Conservation (phyloP, 257 asterid species). For the Ocimum tenuiflorum region DNA sequence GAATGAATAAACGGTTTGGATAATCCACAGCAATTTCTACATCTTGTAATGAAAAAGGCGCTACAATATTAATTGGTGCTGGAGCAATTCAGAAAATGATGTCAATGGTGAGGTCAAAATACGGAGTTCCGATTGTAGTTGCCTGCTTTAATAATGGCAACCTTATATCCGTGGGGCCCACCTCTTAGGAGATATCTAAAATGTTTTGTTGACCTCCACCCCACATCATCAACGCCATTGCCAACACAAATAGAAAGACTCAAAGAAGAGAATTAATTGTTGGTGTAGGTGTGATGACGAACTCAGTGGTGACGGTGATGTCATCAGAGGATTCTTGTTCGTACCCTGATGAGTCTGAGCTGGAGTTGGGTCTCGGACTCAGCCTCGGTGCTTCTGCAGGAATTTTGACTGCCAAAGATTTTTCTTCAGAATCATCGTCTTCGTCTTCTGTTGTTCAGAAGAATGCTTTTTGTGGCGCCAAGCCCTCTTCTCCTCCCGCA, state of each 20-base stretch:
- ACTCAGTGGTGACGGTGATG: constrained; percentile 11
- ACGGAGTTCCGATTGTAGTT: background rate
- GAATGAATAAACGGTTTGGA: too few species aligned
- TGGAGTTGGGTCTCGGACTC: constrained; percentile 66
- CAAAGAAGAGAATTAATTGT: background rate
- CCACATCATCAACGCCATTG: constrained; percentile 29
- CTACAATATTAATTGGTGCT: too few species aligned
- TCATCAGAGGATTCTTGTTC: constrained; percentile 46
- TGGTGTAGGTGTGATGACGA: constrained; percentile 36
- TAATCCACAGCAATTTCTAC: too few species aligned
- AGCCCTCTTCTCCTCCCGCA: constrained; percentile 50
- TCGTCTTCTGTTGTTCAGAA: constrained; percentile 34
- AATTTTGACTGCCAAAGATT: constrained; percentile 50
- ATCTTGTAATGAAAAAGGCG: too few species aligned
- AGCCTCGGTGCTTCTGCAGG: constrained; percentile 27
- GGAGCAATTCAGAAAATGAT: too few species aligned
- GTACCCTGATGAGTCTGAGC: constrained; percentile 51
- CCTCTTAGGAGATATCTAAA: constrained; percentile 28
- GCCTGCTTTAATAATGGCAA: background rate
- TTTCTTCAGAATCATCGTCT: constrained; percentile 34
- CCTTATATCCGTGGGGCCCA: constrained; percentile 18
- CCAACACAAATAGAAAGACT: background rate
- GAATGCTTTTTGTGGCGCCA: constrained; percentile 42
- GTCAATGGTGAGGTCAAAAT: background rate
- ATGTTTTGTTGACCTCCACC: constrained; percentile 26